A percentile compares a stretch with the other conserved stretches of the same genome.
These are phyloP conservation scores for Kodamaea fukazawae DNA, from an alignment of 805 yeast species.

Conservation along the genomic window DNA sequence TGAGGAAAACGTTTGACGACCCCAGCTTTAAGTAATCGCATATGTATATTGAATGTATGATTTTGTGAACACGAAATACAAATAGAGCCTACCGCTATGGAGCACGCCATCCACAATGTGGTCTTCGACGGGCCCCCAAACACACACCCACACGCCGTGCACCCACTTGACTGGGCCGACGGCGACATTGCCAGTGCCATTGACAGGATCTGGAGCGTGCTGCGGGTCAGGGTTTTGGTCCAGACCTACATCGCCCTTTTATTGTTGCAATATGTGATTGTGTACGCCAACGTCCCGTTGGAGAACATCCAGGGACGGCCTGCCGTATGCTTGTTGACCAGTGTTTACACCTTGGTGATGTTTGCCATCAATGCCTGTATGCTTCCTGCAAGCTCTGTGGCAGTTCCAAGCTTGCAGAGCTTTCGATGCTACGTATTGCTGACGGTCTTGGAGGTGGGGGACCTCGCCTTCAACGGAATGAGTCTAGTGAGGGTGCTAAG, in stretches of 20 bases:
- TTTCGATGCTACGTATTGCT: conserved; percentile 17
- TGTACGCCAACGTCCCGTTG: conserved; percentile 33
- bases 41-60: not conserved
- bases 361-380: conserved; percentile 18
- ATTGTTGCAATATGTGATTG: conserved; percentile 27
- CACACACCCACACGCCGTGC: conserved; percentile 1
- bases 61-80: too few relatives aligned
- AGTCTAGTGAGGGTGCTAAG: not conserved
- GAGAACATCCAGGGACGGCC: conserved; percentile 35
- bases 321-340: conserved; percentile 18
- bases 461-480: not conserved
- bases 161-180: not conserved
- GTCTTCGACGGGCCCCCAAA: conserved; percentile 6
- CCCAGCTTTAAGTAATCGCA: not conserved
- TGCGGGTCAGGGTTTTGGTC: conserved; percentile 11
- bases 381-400: conserved; percentile 24
- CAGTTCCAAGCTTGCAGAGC: conserved; percentile 16
- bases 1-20: conserved; percentile 1
- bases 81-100: not conserved
- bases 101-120: conserved; percentile 4
- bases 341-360: conserved; percentile 18
- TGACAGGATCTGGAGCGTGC: conserved; percentile 17
- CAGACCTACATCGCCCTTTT: conserved; percentile 21
- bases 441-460: conserved; percentile 9
- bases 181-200: not conserved